Percentiles rank a stretch among this genome's conserved stretches.
Conservation (phyloP, 225 moss, liverwort and hornwort species). For the Ulota crispa region DNA sequence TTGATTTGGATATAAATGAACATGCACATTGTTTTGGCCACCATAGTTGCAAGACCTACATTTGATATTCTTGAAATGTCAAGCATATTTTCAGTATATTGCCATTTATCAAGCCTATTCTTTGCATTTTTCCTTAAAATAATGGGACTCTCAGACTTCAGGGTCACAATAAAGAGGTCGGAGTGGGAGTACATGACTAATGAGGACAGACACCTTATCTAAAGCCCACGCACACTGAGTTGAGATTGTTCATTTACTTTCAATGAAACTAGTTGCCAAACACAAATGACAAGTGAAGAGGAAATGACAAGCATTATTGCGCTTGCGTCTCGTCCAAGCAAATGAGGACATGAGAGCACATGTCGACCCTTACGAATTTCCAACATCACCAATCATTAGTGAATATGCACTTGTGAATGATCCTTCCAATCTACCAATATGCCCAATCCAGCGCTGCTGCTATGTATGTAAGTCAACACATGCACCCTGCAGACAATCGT, state of each 20-base stretch:
- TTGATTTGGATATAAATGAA: too few relatives aligned
- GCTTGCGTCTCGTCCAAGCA: constrained; percentile 12
- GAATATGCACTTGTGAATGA: not conserved
- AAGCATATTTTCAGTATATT: too few relatives aligned
- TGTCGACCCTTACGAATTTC: too few relatives aligned
- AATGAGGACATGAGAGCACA: not conserved
- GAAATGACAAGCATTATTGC: not conserved
- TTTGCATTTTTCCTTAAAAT: too few relatives aligned
- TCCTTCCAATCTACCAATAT: not conserved
- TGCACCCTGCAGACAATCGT: not conserved
- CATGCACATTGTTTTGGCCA: too few relatives aligned
- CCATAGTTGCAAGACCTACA: too few relatives aligned
- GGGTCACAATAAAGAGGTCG: not conserved
- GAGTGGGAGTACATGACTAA: not conserved
- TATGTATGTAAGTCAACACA: not conserved
- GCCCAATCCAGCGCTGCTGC: too few relatives aligned
- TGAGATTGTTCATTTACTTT: not conserved
- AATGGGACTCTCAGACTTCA: not conserved
- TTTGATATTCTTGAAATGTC: too few relatives aligned
- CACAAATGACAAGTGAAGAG: constrained; percentile 20
- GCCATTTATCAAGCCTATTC: too few relatives aligned
- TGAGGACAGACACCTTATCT: not conserved
- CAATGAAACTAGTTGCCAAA: not conserved
- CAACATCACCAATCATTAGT: constrained; percentile 13
- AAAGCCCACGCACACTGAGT: not conserved